phyloP scores from a whole-genome alignment of 1,139 yeast species.

The Sugiyamaella grinbergsii region DNA sequence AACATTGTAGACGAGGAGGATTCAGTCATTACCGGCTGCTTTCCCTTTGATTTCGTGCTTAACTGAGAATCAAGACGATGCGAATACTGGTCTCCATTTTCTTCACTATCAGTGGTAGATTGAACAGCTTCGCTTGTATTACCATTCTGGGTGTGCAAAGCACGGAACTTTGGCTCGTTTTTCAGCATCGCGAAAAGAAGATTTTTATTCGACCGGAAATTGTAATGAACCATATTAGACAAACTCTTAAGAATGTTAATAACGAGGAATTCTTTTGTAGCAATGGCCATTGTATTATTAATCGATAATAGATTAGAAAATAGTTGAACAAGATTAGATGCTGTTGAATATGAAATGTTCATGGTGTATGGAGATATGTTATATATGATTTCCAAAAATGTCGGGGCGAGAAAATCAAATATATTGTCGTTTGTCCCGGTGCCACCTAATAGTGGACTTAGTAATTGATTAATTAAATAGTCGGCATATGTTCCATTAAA shows the following conservation, averaged over 20 bases:
- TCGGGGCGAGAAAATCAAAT: constrained; percentile 31
- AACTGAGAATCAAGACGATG: not conserved
- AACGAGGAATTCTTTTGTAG: constrained; percentile 52
- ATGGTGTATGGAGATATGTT: constrained; percentile 42
- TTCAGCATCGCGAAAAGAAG: constrained; percentile 40
- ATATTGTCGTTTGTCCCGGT: constrained; percentile 30
- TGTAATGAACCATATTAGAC: constrained; percentile 36
- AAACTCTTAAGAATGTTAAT: constrained; percentile 40
- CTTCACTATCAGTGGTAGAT: constrained; percentile 28
- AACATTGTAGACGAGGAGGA: not conserved
- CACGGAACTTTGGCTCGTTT: constrained; percentile 33
- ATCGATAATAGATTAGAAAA: constrained; percentile 44
- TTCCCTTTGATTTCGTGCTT: constrained; percentile 11
- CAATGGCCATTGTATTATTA: constrained; percentile 45
- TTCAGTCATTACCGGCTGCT: constrained; percentile 8
- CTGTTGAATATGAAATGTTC: constrained; percentile 56
- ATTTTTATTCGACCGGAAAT: constrained; percentile 38
- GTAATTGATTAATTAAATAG: constrained; percentile 38
- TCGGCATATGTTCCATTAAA: constrained; percentile 42
- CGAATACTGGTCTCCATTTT: constrained; percentile 36
- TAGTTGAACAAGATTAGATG: constrained; percentile 58
- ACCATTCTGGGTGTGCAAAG: constrained; percentile 24
- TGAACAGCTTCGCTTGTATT: not conserved
- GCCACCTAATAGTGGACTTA: constrained; percentile 22
- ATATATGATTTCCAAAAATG: constrained; percentile 39